Evolutionary conservation across 2,329 filamentous ascomycete species (phyloP).

Genomic region (Diaporthe sp.): DNA sequence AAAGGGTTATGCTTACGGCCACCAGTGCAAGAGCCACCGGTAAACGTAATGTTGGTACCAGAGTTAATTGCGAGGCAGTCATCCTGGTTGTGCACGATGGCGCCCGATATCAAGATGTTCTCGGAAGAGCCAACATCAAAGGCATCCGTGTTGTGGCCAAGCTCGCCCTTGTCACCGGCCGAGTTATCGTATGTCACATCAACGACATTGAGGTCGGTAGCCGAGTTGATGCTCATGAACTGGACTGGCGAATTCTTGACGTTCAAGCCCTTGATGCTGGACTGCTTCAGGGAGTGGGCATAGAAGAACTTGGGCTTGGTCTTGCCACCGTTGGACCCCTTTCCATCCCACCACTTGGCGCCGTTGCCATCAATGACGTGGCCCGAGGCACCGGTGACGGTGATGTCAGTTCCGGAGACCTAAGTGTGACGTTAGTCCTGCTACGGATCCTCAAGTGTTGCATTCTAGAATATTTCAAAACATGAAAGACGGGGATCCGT

Average conservation of each 20-base stretch:
- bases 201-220: conserved; percentile 47
- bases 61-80: conserved; percentile 70
- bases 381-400: conserved; percentile 41
- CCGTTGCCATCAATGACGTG: conserved; percentile 37
- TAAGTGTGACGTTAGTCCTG: no score
- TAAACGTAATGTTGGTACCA: conserved; percentile 59
- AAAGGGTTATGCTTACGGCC: conserved; percentile 41
- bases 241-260: conserved; percentile 55
- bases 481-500: no score
- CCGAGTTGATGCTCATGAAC: conserved; percentile 52
- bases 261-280: conserved; percentile 50
- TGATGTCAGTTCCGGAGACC: conserved; percentile 37
- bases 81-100: conserved; percentile 66
- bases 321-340: conserved; percentile 50
- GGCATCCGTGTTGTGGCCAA: conserved; percentile 65
- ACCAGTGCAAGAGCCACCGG: conserved; percentile 55
- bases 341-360: conserved; percentile 43
- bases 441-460: no score
- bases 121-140: conserved; percentile 65
- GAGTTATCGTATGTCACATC: conserved; percentile 52
- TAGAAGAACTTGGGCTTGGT: conserved; percentile 60
- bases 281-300: conserved; percentile 52
- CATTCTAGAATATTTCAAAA: no score
- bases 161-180: conserved; percentile 42
- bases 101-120: conserved; percentile 62